phyloP scores from a whole-genome alignment of 176 grass and related monocot genomes.

The maize (Zea mays) region DNA sequence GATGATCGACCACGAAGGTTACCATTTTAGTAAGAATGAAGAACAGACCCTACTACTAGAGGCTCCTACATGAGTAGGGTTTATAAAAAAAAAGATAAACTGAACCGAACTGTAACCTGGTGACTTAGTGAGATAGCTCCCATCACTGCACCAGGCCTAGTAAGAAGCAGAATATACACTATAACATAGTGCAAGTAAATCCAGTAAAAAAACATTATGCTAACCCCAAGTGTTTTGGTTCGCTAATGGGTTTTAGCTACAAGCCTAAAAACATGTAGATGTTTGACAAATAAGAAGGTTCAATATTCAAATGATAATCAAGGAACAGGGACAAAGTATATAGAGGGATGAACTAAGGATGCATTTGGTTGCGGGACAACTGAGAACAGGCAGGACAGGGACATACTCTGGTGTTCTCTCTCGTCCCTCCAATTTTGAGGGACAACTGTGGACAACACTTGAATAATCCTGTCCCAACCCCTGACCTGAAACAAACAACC shows the following conservation, averaged over 20 bases:
- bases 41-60: no score
- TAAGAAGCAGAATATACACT: neutral
- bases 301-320: conserved; percentile 16
- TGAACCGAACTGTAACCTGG: no score
- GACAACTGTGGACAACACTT: no score
- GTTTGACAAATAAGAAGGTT: neutral
- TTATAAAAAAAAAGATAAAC: no score
- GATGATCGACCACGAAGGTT: neutral
- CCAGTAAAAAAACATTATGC: neutral
- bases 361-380: no score
- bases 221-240: neutral
- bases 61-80: no score
- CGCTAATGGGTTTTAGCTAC: neutral
- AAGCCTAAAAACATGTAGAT: neutral
- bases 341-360: neutral
- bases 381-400: no score
- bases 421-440: no score
- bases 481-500: no score
- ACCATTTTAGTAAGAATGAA: neutral
- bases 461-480: no score
- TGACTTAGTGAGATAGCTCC: no score
- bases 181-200: neutral
- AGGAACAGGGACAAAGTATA: conserved; percentile 11
- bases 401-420: no score
- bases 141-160: neutral